Evolutionary conservation across 169 alveolate species (phyloP).

Genomic region (Ichthyophthirius multifiliis): DNA sequence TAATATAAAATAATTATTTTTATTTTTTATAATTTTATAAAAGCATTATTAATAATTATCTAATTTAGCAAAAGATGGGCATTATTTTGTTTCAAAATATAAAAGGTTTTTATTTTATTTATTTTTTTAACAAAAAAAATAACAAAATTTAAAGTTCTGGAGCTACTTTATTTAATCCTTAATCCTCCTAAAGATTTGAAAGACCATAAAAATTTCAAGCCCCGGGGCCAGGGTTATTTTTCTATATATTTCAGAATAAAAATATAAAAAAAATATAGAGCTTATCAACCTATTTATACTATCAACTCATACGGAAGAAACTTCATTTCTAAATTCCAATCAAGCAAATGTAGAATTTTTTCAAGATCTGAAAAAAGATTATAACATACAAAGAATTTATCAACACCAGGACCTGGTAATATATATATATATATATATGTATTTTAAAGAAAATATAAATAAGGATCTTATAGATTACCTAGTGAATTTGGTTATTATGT

Average conservation of each 20-base stretch:
- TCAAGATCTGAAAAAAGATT: slow-evolving; percentile 38
- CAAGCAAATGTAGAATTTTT: slow-evolving; percentile 46
- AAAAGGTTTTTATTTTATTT: background rate
- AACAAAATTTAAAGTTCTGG: no score
- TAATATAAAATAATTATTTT: no score
- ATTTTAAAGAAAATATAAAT: background rate
- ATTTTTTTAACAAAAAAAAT: background rate
- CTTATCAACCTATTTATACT: background rate
- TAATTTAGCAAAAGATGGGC: background rate
- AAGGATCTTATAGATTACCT: slow-evolving; percentile 71
- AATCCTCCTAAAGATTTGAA: no score
- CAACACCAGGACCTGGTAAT: slow-evolving; percentile 1
- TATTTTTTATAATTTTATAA: background rate
- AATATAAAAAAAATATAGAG: no score
- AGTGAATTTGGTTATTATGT: slow-evolving; percentile 75
- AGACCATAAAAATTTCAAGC: no score
- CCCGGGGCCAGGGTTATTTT: no score
- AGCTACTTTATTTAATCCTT: no score
- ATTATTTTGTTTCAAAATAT: background rate
- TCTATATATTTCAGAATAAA: no score
- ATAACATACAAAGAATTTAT: background rate
- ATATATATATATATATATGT: background rate
- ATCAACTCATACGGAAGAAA: slow-evolving; percentile 38
- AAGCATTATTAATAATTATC: background rate
- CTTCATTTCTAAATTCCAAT: slow-evolving; percentile 47